Base-by-base conservation (phyloP, 495 filamentous ascomycete genomes). In the Cercophora newfieldiana region DNA sequence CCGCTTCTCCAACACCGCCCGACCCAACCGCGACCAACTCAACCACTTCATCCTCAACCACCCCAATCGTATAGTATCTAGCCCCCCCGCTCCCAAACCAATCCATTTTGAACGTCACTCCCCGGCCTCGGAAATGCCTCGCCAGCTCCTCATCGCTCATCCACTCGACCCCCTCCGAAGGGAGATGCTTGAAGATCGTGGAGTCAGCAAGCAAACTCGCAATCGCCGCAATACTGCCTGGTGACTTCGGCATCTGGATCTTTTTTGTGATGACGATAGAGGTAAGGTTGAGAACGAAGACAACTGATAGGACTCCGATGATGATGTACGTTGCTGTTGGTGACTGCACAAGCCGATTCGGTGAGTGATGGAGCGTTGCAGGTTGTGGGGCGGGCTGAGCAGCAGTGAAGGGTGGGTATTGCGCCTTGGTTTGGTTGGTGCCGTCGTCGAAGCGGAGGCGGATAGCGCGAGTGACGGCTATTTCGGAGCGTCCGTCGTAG, bases 171-270 rank as follows among this genome's bases (percentile, higher is more conserved):
- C 33, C 30, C 33, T 48, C 22, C 4, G 58, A 33, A 18, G 58
- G 58, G 22, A 61, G 31, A 48, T 61, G 58, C 44, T 47, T 48
- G n/a, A 61, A 61, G 21, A 61, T 48, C 7, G 58, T 61, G 31
- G 58, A 61, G 31, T 61, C 58, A 4, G 58, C 58, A 30, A 61
- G 31, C 30, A 61, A 19, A 28, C 58, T 61, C 2, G 58, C 58
- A 14, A 61, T 26, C 8, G 58, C 33, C 12, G 58, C 58, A 18
- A 61, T 61, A 7, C 58, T 24, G 3, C 58, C 58, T 2, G 58
- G 58, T 14, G 58, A 61, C 22, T 61, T 61, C n/a, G 58, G 58
- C 22, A 61, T 61, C 22, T 49, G 8, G 18, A 61, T 28, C 33
- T 61, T 26, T 19, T 22, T 48, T 1, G 58, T 61, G 18, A 25